phyloP scores from a whole-genome alignment of 2,329 filamentous ascomycete genomes.

The Alternaria longipes region DNA sequence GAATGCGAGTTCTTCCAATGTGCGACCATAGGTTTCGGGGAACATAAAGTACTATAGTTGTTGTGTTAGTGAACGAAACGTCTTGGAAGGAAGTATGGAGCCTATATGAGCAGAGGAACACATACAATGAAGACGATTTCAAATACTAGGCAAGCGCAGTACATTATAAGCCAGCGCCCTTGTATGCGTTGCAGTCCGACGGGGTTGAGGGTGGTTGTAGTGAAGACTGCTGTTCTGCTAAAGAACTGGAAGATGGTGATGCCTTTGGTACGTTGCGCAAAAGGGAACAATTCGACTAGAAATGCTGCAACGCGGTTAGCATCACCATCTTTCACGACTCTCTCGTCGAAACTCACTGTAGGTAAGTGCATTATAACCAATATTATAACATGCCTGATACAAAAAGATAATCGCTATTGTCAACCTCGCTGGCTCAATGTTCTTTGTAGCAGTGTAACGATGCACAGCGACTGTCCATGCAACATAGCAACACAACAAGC shows the following conservation, averaged over 20 bases:
- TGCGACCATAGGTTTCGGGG: slow-evolving; percentile 74
- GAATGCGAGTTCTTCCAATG: slow-evolving; percentile 71
- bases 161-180: slow-evolving; percentile 72
- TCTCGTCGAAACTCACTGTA: slow-evolving; percentile 55
- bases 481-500: slow-evolving; percentile 45
- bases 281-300: slow-evolving; percentile 60
- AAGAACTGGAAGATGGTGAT: slow-evolving; percentile 68
- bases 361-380: slow-evolving; percentile 71
- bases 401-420: slow-evolving; percentile 62
- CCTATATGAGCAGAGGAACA: neutral
- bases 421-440: slow-evolving; percentile 47
- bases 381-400: slow-evolving; percentile 64
- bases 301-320: slow-evolving; percentile 54
- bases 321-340: neutral
- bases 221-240: slow-evolving; percentile 67
- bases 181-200: slow-evolving; percentile 68
- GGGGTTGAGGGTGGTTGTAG: slow-evolving; percentile 69
- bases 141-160: slow-evolving; percentile 66
- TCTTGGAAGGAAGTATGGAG: neutral
- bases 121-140: slow-evolving; percentile 65
- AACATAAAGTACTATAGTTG: slow-evolving; percentile 66
- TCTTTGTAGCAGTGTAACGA: slow-evolving; percentile 53
- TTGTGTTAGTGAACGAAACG: neutral
- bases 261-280: slow-evolving; percentile 59
- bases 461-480: slow-evolving; percentile 58